Percentiles rank a stretch among this genome's conserved stretches.
These are phyloP conservation scores for Hirsutella thompsonii DNA, from an alignment of 2,329 filamentous ascomycete species.

Conservation along the genomic window DNA sequence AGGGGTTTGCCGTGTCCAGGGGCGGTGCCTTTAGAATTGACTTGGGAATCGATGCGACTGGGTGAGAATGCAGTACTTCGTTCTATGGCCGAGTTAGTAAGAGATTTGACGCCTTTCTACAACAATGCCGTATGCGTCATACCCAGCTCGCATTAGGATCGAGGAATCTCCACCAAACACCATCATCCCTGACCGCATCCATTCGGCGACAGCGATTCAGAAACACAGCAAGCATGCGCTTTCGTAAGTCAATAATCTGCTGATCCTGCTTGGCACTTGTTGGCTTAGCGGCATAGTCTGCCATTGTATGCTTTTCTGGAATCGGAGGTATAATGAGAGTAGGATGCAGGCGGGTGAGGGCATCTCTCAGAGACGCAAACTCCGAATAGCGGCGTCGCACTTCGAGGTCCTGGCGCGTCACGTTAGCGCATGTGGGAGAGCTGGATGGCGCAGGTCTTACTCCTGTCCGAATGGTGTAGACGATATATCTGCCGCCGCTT, in stretches of 20 bases:
- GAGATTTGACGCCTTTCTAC: too few species aligned
- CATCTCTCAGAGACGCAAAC: slow-evolving; percentile 81
- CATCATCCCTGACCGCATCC: slow-evolving; percentile 83
- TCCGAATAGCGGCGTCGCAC: slow-evolving; percentile 93
- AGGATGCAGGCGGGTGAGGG: slow-evolving; percentile 81
- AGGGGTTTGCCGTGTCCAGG: slow-evolving; percentile 84
- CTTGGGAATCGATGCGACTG: slow-evolving; percentile 83
- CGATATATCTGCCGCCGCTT: slow-evolving; percentile 84
- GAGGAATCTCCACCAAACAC: slow-evolving; percentile 94
- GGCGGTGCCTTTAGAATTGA: slow-evolving; percentile 92
- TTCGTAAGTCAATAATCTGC: slow-evolving; percentile 89
- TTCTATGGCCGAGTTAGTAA: slow-evolving; percentile 40
- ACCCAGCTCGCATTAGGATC: slow-evolving; percentile 99
- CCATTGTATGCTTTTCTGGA: slow-evolving; percentile 97
- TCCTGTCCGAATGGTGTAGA: slow-evolving; percentile 91
- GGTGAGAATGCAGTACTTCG: slow-evolving; percentile 89
- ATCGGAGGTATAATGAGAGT: slow-evolving; percentile 94
- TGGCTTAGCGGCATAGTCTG: slow-evolving; percentile 94
- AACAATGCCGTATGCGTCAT: too few species aligned
- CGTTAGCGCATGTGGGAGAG: neutral
- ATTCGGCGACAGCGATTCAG: slow-evolving; percentile 86
- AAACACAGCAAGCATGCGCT: slow-evolving; percentile 94
- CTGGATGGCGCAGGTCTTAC: slow-evolving; percentile 35
- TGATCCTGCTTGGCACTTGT: slow-evolving; percentile 97
- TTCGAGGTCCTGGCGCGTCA: slow-evolving; percentile 62